These are phyloP conservation scores for Phlebiopsis flavidoalba DNA, from an alignment of 768 basidiomycete species.

Conservation along the genomic window DNA sequence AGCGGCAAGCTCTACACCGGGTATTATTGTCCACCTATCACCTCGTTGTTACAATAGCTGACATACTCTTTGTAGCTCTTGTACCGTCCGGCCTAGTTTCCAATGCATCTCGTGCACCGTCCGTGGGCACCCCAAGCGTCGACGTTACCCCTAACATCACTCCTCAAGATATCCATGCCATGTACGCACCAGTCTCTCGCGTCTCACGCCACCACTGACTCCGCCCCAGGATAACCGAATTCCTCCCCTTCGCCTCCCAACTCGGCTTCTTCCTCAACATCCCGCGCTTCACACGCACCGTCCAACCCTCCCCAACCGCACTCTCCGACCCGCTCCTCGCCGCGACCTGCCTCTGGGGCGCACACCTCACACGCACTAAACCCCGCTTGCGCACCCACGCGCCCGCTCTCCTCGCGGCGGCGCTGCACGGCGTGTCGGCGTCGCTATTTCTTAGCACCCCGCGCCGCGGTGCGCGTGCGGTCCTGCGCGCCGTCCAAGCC, in stretches of 20 bases:
- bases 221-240: slow-evolving; percentile 47
- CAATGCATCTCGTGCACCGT: neutral
- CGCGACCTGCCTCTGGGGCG: slow-evolving; percentile 33
- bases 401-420: slow-evolving; percentile 39
- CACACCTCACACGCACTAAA: slow-evolving; percentile 20
- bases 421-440: slow-evolving; percentile 46
- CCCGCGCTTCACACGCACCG: slow-evolving; percentile 35
- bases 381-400: slow-evolving; percentile 22
- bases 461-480: slow-evolving; percentile 19
- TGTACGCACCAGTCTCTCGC: slow-evolving; percentile 1
- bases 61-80: neutral
- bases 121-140: neutral
- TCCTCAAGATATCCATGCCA: neutral
- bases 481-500: slow-evolving; percentile 30
- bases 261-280: slow-evolving; percentile 65
- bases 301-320: slow-evolving; percentile 19
- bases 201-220: neutral
- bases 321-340: slow-evolving; percentile 38
- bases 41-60: neutral
- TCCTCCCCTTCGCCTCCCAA: slow-evolving; percentile 51
- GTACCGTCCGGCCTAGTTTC: neutral
- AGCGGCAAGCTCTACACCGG: neutral
- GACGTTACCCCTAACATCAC: neutral
- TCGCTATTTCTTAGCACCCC: slow-evolving; percentile 12
- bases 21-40: no score